Conservation (phyloP, 106 monocot genomes). For the Hemerocallis citrina region DNA sequence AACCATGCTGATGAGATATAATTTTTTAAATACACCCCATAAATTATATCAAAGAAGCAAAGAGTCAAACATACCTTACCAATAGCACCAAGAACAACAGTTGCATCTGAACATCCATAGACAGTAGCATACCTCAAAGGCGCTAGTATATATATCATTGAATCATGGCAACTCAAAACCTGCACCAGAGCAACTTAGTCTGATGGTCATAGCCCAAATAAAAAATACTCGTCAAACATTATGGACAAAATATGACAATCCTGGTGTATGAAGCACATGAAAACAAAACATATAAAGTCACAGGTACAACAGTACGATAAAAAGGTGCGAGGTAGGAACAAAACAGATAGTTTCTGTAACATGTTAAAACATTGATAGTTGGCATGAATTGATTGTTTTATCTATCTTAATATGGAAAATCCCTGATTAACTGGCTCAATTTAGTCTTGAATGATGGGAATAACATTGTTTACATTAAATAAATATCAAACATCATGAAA, state of each 20-base stretch:
- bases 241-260: too few species aligned
- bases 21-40: neutral
- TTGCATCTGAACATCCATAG: slow-evolving; percentile 95
- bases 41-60: neutral
- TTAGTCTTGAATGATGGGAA: too few species aligned
- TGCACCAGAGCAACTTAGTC: slow-evolving; percentile 22
- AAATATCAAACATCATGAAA: too few species aligned
- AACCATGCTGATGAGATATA: neutral
- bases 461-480: too few species aligned
- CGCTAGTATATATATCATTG: slow-evolving; percentile 82
- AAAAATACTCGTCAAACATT: slow-evolving; percentile 1
- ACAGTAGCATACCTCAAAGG: slow-evolving; percentile 87
- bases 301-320: neutral
- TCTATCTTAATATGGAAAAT: too few species aligned
- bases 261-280: neutral
- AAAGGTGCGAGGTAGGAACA: too few species aligned
- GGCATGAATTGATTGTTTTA: too few species aligned
- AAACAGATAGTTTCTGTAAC: neutral
- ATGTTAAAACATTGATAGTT: neutral
- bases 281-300: neutral
- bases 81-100: slow-evolving; percentile 87
- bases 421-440: too few species aligned
- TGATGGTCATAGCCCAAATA: neutral
- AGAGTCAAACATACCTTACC: slow-evolving; percentile 69
- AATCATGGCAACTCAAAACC: slow-evolving; percentile 93